Base-by-base conservation (phyloP, 2,329 filamentous ascomycete genomes). In the Fusarium armeniacum region DNA sequence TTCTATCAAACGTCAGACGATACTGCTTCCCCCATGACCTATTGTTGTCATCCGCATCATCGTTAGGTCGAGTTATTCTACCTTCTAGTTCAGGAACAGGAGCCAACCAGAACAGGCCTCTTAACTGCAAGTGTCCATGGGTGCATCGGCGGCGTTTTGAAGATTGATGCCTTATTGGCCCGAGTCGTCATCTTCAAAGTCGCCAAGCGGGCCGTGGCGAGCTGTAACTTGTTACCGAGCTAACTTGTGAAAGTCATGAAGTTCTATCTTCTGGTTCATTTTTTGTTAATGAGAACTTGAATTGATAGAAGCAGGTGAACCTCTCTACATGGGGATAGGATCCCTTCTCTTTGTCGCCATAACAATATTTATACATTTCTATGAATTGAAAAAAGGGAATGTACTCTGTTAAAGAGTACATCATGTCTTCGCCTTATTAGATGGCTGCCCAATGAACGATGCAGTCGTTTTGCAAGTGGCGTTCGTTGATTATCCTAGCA, bases 151-250 rank as follows among this genome's bases (percentile, higher is more conserved):
- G 67, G 67, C 41, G 50, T 64, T 54, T 58, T 43, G 46, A 56
- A 53, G 41, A 26, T 40, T 63, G 58, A 28, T 32, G 38, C 35
- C 53, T 43, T 49, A 70, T 70, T 70, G 67, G 67, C 26, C 35
- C 38, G 15, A 49, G 38, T 45, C 33, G 47, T 32, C 50, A 59
- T 52, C 49, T 35, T 54, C 26, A 47, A 69, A 66, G 45, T 41
- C 61, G 38, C 62, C 40, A 60, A 53, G 63, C 67, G 67, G 67
- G 58, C 67, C 67, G 67, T 69, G 67, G 67, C 62, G 62, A 67
- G 51, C 55, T 69, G 65, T 41, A n/a, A 15, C 33, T 46, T 38
- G 45, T 36, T 50, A 52, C 53, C 63, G 52, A 47, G 53, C 62
- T 59, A 64, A 40, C 43, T 54, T 22, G 58, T 44, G 52, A 67